Conservation (phyloP, 2,329 filamentous ascomycete genomes). For the Metarhizium brunneum region DNA sequence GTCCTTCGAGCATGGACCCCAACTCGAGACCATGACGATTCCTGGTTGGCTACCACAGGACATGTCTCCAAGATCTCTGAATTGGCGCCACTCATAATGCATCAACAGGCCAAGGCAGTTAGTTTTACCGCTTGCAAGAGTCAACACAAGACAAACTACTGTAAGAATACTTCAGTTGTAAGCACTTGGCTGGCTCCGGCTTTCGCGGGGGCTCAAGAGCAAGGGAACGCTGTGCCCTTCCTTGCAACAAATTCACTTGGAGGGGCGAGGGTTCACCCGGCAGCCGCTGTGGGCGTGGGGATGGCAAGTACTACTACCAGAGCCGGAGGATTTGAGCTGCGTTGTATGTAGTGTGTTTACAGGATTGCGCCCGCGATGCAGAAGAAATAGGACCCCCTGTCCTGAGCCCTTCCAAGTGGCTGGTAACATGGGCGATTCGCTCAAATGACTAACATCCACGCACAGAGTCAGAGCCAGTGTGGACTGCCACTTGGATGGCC, state of each 20-base stretch:
- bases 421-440: slow-evolving; percentile 5
- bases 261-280: slow-evolving; percentile 6
- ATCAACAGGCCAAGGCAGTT: slow-evolving; percentile 9
- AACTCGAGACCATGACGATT: slow-evolving; percentile 1
- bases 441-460: not conserved
- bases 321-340: not conserved
- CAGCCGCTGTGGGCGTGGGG: not conserved
- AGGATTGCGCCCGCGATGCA: not conserved
- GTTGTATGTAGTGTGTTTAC: not conserved
- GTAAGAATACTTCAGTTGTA: not conserved
- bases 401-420: not conserved
- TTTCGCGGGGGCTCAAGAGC: not conserved
- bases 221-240: not conserved
- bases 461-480: not conserved
- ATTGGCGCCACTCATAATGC: slow-evolving; percentile 23
- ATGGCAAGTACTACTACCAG: not conserved
- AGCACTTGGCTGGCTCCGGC: not conserved
- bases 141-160: not conserved
- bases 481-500: not conserved
- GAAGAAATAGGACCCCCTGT: not conserved
- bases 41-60: slow-evolving; percentile 19
- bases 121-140: not conserved
- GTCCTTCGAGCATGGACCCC: not conserved
- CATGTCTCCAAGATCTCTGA: slow-evolving; percentile 22
- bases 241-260: not conserved